Evolutionary conservation across 345 rosid species (phyloP), one percentile per base, ranked within the genome.

Genomic region (Rhizophora mangle): DNA sequence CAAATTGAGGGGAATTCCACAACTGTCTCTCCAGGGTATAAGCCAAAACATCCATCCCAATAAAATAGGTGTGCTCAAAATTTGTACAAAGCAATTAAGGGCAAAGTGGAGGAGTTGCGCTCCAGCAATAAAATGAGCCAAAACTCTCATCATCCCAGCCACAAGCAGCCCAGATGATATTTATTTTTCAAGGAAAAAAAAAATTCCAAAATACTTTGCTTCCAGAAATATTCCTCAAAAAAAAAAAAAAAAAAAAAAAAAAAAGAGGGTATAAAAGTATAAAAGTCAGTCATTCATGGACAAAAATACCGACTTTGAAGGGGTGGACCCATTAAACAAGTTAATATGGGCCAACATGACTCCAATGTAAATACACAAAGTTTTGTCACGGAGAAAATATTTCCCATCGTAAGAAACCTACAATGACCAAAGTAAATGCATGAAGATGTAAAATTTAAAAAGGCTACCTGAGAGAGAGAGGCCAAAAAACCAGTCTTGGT

Each of bases 61-160:
- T 31, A 43, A 49, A 59, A 36, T 60, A 15, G 29, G 7, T 27
- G 31, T 11, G 16, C 43, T 61, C 29, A 54, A 58, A 39, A 32
- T 39, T 32, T 22, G 60, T 56, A 66, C 30, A 63, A 39, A 36
- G 30, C 18, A 43, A 37, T 32, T 32, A 6, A 54, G 37, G 22
- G 55, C 5, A 8, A 62, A 27, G 58, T 8, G 53, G n/a, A 34
- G 56, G n/a, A 43, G 43, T 72, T 71, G 58, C 68, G 61, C 24
- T 57, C 61, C 6, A 15, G 36, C 49, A 57, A 22, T 66, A 63
- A 73, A 64, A 67, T 60, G 69, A 72, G 82, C 69, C 74, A 61
- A 75, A 73, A 66, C 54, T 52, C 37, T 32, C 68, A 64, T 77
- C 70, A 64, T 77, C 70, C 71, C 79, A 70, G 56, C 82, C 79